These are phyloP conservation scores for Hypoxylon sp. DNA, from an alignment of 2,329 filamentous ascomycete genomes.

Conservation along the genomic window DNA sequence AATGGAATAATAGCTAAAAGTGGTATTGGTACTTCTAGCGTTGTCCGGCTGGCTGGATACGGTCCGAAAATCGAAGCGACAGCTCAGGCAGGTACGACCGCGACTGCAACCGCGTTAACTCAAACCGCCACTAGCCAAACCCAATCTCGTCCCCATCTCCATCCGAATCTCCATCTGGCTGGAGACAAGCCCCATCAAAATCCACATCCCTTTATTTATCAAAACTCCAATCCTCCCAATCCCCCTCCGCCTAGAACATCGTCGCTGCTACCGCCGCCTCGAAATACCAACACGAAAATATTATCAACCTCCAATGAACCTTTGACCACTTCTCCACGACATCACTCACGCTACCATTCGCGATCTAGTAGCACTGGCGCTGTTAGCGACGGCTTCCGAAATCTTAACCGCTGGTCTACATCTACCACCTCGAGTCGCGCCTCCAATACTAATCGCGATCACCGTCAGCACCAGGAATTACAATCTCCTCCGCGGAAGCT, in stretches of 20 bases:
- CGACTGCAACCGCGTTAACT: constrained; percentile 35
- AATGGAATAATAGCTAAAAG: constrained; percentile 27
- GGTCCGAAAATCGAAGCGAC: constrained; percentile 38
- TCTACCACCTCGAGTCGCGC: constrained; percentile 67
- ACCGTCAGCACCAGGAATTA: constrained; percentile 19
- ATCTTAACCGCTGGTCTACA: constrained; percentile 68
- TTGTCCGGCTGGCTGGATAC: constrained; percentile 38
- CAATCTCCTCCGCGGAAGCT: constrained; percentile 50
- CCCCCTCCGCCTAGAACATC: constrained; percentile 46
- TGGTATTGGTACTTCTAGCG: constrained; percentile 20
- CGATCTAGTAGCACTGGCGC: constrained; percentile 49
- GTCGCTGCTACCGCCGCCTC: constrained; percentile 49
- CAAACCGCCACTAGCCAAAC: constrained; percentile 39
- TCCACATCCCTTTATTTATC: constrained; percentile 28
- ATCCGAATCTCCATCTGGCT: constrained; percentile 34
- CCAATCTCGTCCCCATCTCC: constrained; percentile 40
- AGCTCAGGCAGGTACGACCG: constrained; percentile 20
- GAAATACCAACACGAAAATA: constrained; percentile 41
- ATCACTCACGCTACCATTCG: constrained; percentile 32
- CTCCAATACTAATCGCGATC: constrained; percentile 49
- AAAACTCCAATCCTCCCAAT: constrained; percentile 23
- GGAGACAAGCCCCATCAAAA: constrained; percentile 34
- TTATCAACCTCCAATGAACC: constrained; percentile 38
- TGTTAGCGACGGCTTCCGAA: constrained; percentile 62
- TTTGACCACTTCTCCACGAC: constrained; percentile 32